Base-by-base conservation (phyloP, 1,284 basidiomycete species). In the Cerioporus squamosus region DNA sequence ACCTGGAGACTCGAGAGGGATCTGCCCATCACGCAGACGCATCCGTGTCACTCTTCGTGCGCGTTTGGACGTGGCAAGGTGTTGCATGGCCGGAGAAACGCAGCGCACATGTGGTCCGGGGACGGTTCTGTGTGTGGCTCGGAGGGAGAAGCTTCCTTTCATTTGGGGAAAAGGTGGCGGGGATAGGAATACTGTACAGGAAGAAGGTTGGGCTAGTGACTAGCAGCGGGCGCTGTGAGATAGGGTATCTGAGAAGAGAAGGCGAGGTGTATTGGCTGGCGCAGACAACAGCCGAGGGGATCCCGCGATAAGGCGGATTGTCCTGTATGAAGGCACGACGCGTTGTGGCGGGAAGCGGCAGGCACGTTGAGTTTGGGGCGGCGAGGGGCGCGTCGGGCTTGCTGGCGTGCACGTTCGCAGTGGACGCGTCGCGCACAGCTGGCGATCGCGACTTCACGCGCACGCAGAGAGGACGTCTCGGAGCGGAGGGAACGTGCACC, bases 351-450 rank as follows among this genome's bases (percentile, higher is more conserved):
- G 45, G 33, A 14, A 10, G 53, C 31, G 46, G 40, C 23, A 38
- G 24, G 57, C 60, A 62, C 60, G 61, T 59, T 59, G 53, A 26
- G 18, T 23, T 17, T 10, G 33, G 22, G 23, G 47, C 43, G 48
- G 56, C 29, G 45, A 40, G 22, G 38, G 23, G 56, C 60, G 59
- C 60, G 60, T 58, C 56, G 53, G 44, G n/a, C 26, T 24, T 22
- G 44, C 44, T 46, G 60, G 54, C 58, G 50, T 57, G 47, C 66
- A 67, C 66, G 66, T 67, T 67, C 47, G 66, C 62, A 44, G 51
- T 42, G 31, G 47, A 36, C 49, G 39, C 24, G 51, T 44, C 40
- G 44, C n/a, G n/a, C n/a, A n/a, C n/a, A n/a, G n/a, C n/a, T n/a
- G n/a, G n/a, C n/a, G n/a, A n/a, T n/a, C n/a, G n/a, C n/a, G n/a